A percentile compares a stretch with the other conserved stretches of the same genome.
phyloP scores from a whole-genome alignment of 2,329 filamentous ascomycete species.

The Fusarium sp. region DNA sequence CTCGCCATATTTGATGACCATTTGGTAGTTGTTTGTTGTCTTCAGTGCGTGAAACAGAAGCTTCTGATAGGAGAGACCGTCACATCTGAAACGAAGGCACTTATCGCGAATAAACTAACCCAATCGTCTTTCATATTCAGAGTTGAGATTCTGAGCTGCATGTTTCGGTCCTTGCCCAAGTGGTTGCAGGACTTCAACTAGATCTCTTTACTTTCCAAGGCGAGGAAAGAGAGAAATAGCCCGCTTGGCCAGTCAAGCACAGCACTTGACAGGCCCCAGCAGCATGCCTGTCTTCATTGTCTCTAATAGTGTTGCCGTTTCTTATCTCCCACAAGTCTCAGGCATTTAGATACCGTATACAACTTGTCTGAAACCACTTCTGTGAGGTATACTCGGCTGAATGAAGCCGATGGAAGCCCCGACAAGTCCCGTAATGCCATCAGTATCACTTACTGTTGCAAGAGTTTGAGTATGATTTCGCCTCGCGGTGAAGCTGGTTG shows the following conservation, averaged over 20 bases:
- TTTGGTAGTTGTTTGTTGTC: not conserved
- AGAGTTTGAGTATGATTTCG: slow-evolving; percentile 21
- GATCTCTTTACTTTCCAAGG: slow-evolving; percentile 10
- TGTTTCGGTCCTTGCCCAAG: slow-evolving; percentile 17
- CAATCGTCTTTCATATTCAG: slow-evolving; percentile 29
- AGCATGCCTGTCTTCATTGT: slow-evolving; percentile 35
- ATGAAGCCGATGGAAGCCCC: slow-evolving; percentile 5
- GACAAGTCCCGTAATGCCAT: slow-evolving; percentile 19
- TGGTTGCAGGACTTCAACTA: slow-evolving; percentile 10
- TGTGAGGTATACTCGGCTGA: not conserved
- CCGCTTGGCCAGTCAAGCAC: slow-evolving; percentile 16
- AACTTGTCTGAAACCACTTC: not conserved
- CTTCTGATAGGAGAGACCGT: slow-evolving; percentile 4
- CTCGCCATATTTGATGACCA: slow-evolving; percentile 3
- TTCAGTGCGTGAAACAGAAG: not conserved
- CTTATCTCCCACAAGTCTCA: not conserved
- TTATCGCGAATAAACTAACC: slow-evolving; percentile 18
- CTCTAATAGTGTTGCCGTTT: not conserved
- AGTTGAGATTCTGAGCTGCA: slow-evolving; percentile 9
- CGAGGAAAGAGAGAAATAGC: slow-evolving; percentile 31
- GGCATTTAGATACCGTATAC: not conserved
- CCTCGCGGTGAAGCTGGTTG: slow-evolving; percentile 24
- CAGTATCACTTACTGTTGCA: slow-evolving; percentile 9
- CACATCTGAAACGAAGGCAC: slow-evolving; percentile 25
- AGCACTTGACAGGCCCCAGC: slow-evolving; percentile 12